phyloP scores from a whole-genome alignment of 768 basidiomycete species.

The Porphyrellus cyaneotinctus region DNA sequence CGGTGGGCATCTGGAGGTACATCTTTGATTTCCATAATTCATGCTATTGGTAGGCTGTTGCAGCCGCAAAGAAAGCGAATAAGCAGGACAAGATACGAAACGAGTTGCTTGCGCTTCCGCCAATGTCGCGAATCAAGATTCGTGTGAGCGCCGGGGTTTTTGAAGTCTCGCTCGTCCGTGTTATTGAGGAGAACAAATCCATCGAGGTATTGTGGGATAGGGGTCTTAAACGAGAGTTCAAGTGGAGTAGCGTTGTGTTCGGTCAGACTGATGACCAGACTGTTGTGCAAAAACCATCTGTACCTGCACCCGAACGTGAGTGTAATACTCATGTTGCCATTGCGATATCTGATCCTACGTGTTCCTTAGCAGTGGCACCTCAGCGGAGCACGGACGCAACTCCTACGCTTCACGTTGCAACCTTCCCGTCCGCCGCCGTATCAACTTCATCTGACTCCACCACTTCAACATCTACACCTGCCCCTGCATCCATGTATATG shows the following conservation, averaged over 20 bases:
- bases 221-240: conserved; percentile 70
- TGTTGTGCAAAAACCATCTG: conserved; percentile 68
- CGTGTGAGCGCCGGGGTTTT: conserved; percentile 81
- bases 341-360: conserved; percentile 8
- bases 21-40: background rate
- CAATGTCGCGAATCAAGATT: conserved; percentile 77
- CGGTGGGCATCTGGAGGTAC: conserved; percentile 48
- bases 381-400: conserved; percentile 9
- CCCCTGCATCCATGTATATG: conserved; percentile 20
- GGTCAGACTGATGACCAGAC: conserved; percentile 63
- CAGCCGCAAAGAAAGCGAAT: conserved; percentile 68
- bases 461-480: conserved; percentile 13
- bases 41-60: conserved; percentile 49
- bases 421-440: conserved; percentile 20
- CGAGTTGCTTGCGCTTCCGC: conserved; percentile 65
- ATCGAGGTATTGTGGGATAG: conserved; percentile 83
- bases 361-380: conserved; percentile 14
- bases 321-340: conserved; percentile 1
- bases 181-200: conserved; percentile 62
- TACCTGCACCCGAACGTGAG: conserved; percentile 50
- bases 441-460: conserved; percentile 22
- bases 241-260: conserved; percentile 77
- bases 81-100: conserved; percentile 71
- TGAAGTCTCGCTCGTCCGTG: conserved; percentile 74
- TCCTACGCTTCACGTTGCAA: conserved; percentile 21